Evolutionary conservation across 2,329 filamentous ascomycete species (phyloP), one percentile per base, ranked within the genome.

Genomic region (Paraconiothyrium brasiliense): DNA sequence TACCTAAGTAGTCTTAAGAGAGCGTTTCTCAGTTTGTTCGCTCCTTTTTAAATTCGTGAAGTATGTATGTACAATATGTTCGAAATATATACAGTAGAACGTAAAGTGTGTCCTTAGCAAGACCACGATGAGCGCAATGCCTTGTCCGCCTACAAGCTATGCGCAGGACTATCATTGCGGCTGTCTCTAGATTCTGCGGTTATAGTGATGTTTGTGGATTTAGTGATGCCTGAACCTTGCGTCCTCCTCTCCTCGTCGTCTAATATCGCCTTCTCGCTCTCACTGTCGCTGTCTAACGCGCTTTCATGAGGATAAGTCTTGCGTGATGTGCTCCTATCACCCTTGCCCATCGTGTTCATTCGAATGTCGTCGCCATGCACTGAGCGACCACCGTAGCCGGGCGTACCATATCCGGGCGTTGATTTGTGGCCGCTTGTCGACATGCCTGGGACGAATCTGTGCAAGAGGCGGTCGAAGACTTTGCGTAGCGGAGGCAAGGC

Each of bases 261-360:
- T n/a, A 74, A 32, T 6, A 74, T 72, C 2, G 69, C 70, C 13
- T 68, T 66, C 59, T 74, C 71, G 52, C 71, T 74, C 20, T 72
- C 70, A 39, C 67, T 67, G 43, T 73, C 69, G 6, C 58, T 60
- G n/a, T 71, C 69, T 1, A 72, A 54, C n/a, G 67, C 54, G 14
- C 67, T 71, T 34, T 74, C 71, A 7, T 67, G 65, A 27, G 59
- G 56, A 8, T 35, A 34, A 22, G 54, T 59, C 43, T 59, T 64
- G 32, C 47, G 54, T 6, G 20, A 20, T 20, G 55, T 57, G 8
- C 48, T 37, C 16, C 57, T 51, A 39, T 60, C 62, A 24, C 59
- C 60, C n/a, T 57, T 59, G 43, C 60, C 57, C 51, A 65, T 63
- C 2, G 59, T 67, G 22, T 61, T 61, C 13, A 67, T 50, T 41